Percentiles rank a stretch among this genome's conserved stretches.
phyloP scores from a whole-genome alignment of 306 rosid species.

The Prunus campanulata region DNA sequence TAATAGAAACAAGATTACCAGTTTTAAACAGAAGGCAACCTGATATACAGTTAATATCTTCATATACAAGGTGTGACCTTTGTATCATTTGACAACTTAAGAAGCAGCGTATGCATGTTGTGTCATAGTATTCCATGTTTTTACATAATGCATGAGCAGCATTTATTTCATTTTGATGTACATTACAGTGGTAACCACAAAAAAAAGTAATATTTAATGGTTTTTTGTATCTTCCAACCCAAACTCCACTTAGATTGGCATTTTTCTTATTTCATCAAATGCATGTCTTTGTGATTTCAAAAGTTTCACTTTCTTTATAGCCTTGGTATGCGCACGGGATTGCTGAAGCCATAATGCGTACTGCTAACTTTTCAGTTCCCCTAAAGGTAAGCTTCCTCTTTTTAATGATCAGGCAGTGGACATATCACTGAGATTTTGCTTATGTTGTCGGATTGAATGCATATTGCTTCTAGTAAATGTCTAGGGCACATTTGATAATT shows the following conservation, averaged over 20 bases:
- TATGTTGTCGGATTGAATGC: background rate
- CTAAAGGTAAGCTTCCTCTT: slow-evolving; percentile 62
- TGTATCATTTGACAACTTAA: background rate
- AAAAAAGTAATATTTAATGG: background rate
- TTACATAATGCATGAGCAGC: background rate
- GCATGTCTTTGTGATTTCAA: slow-evolving; percentile 6
- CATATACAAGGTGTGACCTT: background rate
- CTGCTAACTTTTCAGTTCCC: slow-evolving; percentile 95
- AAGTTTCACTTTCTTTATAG: slow-evolving; percentile 40
- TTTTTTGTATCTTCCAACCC: background rate
- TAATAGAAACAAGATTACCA: background rate
- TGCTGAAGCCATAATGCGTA: slow-evolving; percentile 96
- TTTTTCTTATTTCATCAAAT: background rate
- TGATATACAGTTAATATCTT: background rate
- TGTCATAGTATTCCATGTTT: background rate
- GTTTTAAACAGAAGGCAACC: background rate
- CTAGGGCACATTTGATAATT: background rate
- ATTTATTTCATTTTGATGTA: background rate
- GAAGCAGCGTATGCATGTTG: background rate
- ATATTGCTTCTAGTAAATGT: background rate
- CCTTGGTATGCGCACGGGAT: slow-evolving; percentile 99
- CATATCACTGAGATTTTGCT: background rate
- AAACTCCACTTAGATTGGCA: background rate
- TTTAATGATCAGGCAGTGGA: background rate
- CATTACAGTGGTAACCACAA: background rate